These are phyloP conservation scores for Chalaropsis ovoidea DNA, from an alignment of 2,329 filamentous ascomycete genomes.

Conservation along the genomic window DNA sequence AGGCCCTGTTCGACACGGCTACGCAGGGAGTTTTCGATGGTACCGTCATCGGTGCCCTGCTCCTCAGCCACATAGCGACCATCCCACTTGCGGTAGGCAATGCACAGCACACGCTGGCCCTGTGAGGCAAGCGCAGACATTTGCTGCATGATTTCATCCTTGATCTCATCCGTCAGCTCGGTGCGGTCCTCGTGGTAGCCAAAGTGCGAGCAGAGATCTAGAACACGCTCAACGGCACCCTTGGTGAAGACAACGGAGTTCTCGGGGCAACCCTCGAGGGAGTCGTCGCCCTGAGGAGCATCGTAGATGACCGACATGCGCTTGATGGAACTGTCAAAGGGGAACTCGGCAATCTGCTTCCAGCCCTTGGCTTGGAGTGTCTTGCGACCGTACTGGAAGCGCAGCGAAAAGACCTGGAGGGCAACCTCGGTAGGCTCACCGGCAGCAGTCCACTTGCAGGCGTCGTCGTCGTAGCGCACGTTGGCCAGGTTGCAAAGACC, in stretches of 20 bases:
- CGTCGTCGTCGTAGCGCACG: constrained; percentile 45
- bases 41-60: constrained; percentile 28
- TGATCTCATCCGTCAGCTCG: constrained; percentile 43
- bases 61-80: constrained; percentile 37
- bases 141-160: constrained; percentile 42
- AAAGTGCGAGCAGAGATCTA: constrained; percentile 46
- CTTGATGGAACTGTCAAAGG: constrained; percentile 71
- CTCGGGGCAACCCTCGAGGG: constrained; percentile 32
- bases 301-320: constrained; percentile 69
- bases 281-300: constrained; percentile 34
- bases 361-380: constrained; percentile 44
- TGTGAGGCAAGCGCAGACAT: constrained; percentile 53
- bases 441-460: constrained; percentile 52
- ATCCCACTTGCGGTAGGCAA: constrained; percentile 54
- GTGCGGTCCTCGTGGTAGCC: constrained; percentile 37
- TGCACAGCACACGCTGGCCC: constrained; percentile 61
- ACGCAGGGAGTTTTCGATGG: constrained; percentile 41
- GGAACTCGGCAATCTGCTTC: constrained; percentile 59
- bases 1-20: constrained; percentile 56
- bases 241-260: constrained; percentile 51
- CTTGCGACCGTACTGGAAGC: constrained; percentile 53
- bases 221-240: constrained; percentile 51
- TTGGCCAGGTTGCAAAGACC: constrained; percentile 58
- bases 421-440: constrained; percentile 68
- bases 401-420: constrained; percentile 62